Conservation (phyloP, 345 rosid species). For the Lepidium africanum region DNA sequence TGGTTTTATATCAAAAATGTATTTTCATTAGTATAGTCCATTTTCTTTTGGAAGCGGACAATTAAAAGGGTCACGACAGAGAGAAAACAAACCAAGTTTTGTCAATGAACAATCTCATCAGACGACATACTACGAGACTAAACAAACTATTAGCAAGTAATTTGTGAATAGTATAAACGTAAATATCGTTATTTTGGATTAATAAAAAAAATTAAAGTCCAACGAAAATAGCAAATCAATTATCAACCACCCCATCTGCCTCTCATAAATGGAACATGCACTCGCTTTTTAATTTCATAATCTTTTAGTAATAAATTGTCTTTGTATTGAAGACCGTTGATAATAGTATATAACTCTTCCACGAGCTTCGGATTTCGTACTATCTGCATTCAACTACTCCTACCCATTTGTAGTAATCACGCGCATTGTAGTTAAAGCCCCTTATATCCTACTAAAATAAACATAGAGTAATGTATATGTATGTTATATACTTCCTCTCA, state of each 20-base stretch:
- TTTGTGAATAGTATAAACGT: not conserved
- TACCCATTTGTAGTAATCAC: slow-evolving; percentile 6
- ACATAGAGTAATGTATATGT: not conserved
- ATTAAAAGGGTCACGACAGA: not conserved
- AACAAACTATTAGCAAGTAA: not conserved
- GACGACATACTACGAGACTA: slow-evolving; percentile 7
- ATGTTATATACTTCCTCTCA: not conserved
- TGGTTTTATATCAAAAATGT: not conserved
- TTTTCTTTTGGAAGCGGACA: not conserved
- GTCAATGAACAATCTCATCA: not conserved
- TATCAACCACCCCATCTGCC: slow-evolving; percentile 27
- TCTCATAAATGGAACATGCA: slow-evolving; percentile 26
- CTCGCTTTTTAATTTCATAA: not conserved
- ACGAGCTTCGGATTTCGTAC: slow-evolving; percentile 15
- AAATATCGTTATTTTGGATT: slow-evolving; percentile 3
- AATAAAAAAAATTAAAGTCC: slow-evolving; percentile 13
- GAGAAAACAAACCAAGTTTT: not conserved
- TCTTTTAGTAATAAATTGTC: not conserved
- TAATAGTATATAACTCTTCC: slow-evolving; percentile 3
- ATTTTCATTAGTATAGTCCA: not conserved
- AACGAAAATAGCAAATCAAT: slow-evolving; percentile 20
- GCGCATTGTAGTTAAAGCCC: slow-evolving; percentile 3
- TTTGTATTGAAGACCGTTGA: not conserved
- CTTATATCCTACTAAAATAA: not conserved
- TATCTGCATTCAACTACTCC: not conserved